A percentile compares a stretch with the other conserved stretches of the same genome.
These are phyloP conservation scores for Saccharomyces hybrid DNA, from an alignment of 1,139 yeast species.

Conservation along the genomic window DNA sequence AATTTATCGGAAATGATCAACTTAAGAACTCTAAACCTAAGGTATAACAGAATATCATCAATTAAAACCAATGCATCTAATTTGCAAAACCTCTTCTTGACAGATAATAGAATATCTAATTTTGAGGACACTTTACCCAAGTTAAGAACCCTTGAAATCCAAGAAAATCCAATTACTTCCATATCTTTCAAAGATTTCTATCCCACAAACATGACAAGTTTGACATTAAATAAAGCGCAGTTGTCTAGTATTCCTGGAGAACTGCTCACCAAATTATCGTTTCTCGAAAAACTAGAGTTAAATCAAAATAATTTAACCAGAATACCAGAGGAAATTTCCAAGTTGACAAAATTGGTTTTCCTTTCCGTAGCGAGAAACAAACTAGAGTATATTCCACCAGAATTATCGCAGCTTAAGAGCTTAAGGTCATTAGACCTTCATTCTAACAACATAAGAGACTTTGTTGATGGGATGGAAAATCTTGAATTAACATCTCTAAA, in stretches of 20 bases:
- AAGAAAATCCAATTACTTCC: constrained; percentile 76
- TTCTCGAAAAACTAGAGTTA: constrained; percentile 64
- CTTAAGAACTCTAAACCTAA: constrained; percentile 68
- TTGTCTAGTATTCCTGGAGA: constrained; percentile 63
- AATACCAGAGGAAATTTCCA: constrained; percentile 63
- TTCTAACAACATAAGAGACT: constrained; percentile 66
- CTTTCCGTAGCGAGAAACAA: constrained; percentile 72
- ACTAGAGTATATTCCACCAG: constrained; percentile 61
- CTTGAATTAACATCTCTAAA: constrained; percentile 56
- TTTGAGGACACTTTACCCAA: constrained; percentile 57
- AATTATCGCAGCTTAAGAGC: constrained; percentile 52
- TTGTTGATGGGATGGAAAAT: constrained; percentile 66
- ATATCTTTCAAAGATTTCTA: constrained; percentile 53
- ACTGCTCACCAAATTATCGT: constrained; percentile 54
- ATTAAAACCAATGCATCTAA: constrained; percentile 58
- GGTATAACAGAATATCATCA: constrained; percentile 63
- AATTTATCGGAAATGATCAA: constrained; percentile 46
- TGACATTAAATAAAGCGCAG: constrained; percentile 77
- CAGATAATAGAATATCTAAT: constrained; percentile 70
- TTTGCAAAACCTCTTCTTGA: constrained; percentile 64
- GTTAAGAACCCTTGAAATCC: constrained; percentile 49
- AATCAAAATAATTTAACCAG: constrained; percentile 78
- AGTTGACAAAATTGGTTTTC: constrained; percentile 50
- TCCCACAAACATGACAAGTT: constrained; percentile 56
- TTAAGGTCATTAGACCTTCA: constrained; percentile 74